A percentile compares a stretch with the other conserved stretches of the same genome.
Evolutionary conservation across 2,329 filamentous ascomycete species (phyloP).

Genomic region (Aspergillus sergii): DNA sequence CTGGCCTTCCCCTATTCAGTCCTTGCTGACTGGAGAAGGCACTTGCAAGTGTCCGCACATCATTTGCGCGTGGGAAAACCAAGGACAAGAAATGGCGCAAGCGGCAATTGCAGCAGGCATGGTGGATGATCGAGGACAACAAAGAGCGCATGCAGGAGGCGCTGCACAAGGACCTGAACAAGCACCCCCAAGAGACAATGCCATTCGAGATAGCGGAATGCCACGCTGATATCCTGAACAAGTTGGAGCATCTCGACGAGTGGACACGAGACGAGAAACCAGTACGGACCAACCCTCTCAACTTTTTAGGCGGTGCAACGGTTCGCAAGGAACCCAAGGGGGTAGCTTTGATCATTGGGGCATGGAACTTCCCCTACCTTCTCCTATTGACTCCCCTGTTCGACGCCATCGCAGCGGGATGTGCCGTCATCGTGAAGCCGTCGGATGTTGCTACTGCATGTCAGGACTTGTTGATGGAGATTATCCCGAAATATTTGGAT

Average conservation of each 20-base stretch:
- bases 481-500: background rate
- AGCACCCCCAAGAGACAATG: background rate
- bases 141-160: background rate
- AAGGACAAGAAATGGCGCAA: background rate
- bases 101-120: background rate
- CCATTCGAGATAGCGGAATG: background rate
- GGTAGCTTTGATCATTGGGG: background rate
- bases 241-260: background rate
- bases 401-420: background rate
- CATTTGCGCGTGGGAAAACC: background rate
- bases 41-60: background rate
- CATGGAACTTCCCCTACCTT: background rate
- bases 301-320: background rate
- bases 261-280: background rate
- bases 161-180: background rate
- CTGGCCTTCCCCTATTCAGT: background rate
- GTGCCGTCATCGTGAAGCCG: background rate
- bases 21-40: background rate
- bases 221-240: background rate
- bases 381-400: background rate
- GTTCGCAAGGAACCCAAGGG: background rate
- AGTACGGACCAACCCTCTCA: background rate
- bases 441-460: background rate
- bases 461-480: background rate
- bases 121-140: background rate